These are phyloP conservation scores for Leptosphaerulina australis DNA, from an alignment of 2,329 filamentous ascomycete species.

Conservation along the genomic window DNA sequence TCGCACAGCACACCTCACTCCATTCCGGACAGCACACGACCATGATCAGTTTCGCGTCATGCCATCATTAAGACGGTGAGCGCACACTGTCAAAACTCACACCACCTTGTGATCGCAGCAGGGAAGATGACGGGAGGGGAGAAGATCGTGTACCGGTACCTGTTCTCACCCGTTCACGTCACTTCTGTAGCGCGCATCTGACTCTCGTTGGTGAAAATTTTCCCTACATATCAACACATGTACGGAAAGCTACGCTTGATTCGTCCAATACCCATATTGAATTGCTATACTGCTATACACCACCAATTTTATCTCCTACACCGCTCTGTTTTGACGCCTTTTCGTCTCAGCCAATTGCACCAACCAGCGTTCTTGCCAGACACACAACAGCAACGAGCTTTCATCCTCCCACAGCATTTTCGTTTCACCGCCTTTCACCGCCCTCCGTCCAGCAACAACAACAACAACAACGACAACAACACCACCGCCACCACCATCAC, in stretches of 20 bases:
- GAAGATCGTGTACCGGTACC: slow-evolving; percentile 1
- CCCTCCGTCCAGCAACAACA: slow-evolving; percentile 24
- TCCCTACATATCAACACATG: slow-evolving; percentile 21
- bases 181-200: slow-evolving; percentile 18
- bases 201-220: slow-evolving; percentile 28
- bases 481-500: slow-evolving; percentile 38
- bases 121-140: slow-evolving; percentile 6
- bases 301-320: slow-evolving; percentile 31
- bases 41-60: slow-evolving; percentile 5
- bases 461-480: slow-evolving; percentile 25
- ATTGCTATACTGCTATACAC: slow-evolving; percentile 24
- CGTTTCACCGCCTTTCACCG: slow-evolving; percentile 45
- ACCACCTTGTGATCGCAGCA: slow-evolving; percentile 17
- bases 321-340: slow-evolving; percentile 38
- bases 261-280: slow-evolving; percentile 11
- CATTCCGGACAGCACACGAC: slow-evolving; percentile 17
- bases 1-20: slow-evolving; percentile 10
- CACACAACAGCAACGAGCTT: slow-evolving; percentile 28
- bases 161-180: slow-evolving; percentile 16
- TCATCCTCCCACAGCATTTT: slow-evolving; percentile 32
- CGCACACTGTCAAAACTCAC: slow-evolving; percentile 11
- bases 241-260: slow-evolving; percentile 19
- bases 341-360: slow-evolving; percentile 28
- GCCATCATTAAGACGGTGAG: slow-evolving; percentile 19
- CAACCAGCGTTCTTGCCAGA: slow-evolving; percentile 35